Conservation (phyloP, 352 stramenopile species). For the Aphanomyces cochlioides region DNA sequence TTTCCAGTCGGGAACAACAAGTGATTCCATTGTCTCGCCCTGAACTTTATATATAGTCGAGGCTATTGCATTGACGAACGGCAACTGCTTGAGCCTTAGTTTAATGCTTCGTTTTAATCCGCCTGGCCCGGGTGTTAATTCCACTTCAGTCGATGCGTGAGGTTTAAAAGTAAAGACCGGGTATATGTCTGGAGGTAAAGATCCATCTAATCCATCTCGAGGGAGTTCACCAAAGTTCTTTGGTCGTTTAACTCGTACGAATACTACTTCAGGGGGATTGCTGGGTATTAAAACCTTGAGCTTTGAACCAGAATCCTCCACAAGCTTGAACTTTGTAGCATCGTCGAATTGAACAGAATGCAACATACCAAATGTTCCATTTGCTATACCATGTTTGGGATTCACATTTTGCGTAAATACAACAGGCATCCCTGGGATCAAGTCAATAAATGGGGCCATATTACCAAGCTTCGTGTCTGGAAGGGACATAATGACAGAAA, state of each 20-base stretch:
- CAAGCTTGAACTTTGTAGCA: conserved; percentile 4
- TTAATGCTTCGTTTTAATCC: neutral
- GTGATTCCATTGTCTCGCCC: conserved; percentile 10
- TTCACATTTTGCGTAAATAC: no score
- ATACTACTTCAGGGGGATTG: neutral
- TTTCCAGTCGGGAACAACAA: conserved; percentile 11
- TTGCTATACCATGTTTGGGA: no score
- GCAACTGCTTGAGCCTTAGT: neutral
- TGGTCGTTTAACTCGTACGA: conserved; percentile 5
- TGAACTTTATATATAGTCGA: conserved; percentile 9
- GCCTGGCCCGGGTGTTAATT: neutral
- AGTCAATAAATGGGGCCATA: no score
- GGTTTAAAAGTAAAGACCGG: neutral
- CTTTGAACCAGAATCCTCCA: neutral
- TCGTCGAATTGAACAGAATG: neutral
- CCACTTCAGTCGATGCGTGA: neutral
- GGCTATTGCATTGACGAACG: conserved; percentile 9
- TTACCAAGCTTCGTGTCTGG: no score
- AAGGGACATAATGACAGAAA: no score
- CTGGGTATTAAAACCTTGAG: conserved; percentile 5
- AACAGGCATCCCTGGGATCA: no score
- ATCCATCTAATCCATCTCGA: neutral
- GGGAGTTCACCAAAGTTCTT: neutral
- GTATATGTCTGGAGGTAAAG: neutral
- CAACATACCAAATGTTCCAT: no score